phyloP scores from a whole-genome alignment of 2,329 filamentous ascomycete species.

The Alternaria ventricosa region DNA sequence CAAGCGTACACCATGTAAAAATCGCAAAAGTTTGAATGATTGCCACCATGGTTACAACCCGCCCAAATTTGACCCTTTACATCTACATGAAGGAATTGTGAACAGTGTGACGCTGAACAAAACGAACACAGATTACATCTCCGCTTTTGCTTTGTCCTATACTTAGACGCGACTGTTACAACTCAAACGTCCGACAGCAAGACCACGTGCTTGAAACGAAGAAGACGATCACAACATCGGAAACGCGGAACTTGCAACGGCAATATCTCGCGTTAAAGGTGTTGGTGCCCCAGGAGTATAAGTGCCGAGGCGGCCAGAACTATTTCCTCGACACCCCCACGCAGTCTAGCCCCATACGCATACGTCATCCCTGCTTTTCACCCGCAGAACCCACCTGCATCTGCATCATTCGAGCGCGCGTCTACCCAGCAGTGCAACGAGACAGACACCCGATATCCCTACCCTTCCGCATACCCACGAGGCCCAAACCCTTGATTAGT shows the following conservation, averaged over 20 bases:
- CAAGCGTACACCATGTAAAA: neutral
- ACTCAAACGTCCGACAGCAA: neutral
- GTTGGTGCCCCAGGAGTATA: neutral
- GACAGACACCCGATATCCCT: slow-evolving; percentile 17
- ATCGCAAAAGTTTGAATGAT: neutral
- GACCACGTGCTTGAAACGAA: neutral
- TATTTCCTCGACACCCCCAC: slow-evolving; percentile 1
- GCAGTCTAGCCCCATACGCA: slow-evolving; percentile 15
- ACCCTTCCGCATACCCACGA: slow-evolving; percentile 1
- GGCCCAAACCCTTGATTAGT: neutral
- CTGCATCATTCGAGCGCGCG: slow-evolving; percentile 16
- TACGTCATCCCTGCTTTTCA: slow-evolving; percentile 26
- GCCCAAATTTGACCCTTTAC: neutral
- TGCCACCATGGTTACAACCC: neutral
- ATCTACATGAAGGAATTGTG: neutral
- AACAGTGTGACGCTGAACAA: neutral
- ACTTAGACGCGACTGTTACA: neutral
- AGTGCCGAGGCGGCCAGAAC: neutral
- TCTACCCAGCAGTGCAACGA: slow-evolving; percentile 10
- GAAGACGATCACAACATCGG: neutral
- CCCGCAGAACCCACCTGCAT: slow-evolving; percentile 8
- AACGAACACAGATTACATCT: neutral
- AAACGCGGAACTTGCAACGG: neutral
- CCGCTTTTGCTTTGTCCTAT: neutral
- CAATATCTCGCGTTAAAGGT: neutral